Evolutionary conservation across 805 yeast genomes (phyloP).

Genomic region (Myxozyma sirexii): DNA sequence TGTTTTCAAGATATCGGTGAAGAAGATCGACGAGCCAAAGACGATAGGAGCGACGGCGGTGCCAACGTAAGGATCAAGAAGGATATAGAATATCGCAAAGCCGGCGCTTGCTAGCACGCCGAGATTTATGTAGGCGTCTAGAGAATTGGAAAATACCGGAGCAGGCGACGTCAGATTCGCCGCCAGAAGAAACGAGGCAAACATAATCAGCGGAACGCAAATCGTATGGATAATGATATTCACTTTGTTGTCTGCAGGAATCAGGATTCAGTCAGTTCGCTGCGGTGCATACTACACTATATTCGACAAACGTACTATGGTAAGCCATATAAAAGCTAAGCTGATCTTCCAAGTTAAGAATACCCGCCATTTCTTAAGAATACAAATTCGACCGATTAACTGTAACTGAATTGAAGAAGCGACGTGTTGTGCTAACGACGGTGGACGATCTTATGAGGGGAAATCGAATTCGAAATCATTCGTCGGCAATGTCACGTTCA

Average conservation of each 20-base stretch:
- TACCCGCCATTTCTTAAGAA: constrained; percentile 27
- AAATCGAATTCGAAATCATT: no score
- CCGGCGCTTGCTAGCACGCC: constrained; percentile 52
- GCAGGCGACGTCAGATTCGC: constrained; percentile 34
- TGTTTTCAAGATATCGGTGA: constrained; percentile 39
- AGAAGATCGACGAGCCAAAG: constrained; percentile 38
- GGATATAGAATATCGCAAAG: constrained; percentile 61
- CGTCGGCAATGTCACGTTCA: no score
- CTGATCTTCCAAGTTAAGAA: constrained; percentile 51
- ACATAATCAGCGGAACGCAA: constrained; percentile 78
- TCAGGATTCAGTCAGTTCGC: background rate
- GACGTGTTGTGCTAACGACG: no score
- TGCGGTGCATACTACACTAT: background rate
- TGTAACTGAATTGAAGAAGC: no score
- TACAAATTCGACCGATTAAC: background rate
- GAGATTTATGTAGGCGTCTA: constrained; percentile 44
- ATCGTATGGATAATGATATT: constrained; percentile 77
- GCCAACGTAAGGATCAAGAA: constrained; percentile 58
- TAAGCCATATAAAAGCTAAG: constrained; percentile 59
- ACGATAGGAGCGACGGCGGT: constrained; percentile 47
- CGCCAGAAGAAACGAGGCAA: constrained; percentile 53
- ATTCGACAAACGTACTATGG: constrained; percentile 45
- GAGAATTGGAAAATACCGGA: background rate
- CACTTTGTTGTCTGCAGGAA: constrained; percentile 45
- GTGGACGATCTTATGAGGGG: no score